A percentile compares a stretch with the other conserved stretches of the same genome.
These are phyloP conservation scores for Lactarius tabidus DNA, from an alignment of 768 basidiomycete genomes.

Conservation along the genomic window DNA sequence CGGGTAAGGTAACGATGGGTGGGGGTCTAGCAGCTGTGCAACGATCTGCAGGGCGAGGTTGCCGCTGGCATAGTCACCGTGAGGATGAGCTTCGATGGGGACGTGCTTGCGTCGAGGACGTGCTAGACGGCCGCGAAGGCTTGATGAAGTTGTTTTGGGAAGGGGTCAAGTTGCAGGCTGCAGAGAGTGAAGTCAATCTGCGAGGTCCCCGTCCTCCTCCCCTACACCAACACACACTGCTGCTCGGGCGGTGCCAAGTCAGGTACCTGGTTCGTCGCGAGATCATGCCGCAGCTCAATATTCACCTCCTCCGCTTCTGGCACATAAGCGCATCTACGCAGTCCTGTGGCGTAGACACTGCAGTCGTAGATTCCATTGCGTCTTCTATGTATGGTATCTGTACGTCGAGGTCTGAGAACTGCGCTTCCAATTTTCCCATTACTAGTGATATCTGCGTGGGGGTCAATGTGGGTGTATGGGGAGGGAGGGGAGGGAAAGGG, in stretches of 20 bases:
- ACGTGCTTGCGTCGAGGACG: slow-evolving; percentile 20
- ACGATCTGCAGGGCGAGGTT: slow-evolving; percentile 27
- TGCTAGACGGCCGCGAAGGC: slow-evolving; percentile 17
- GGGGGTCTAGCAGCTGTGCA: slow-evolving; percentile 23
- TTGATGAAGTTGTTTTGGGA: slow-evolving; percentile 25
- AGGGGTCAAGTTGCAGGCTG: slow-evolving; percentile 61
- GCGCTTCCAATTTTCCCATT: slow-evolving; percentile 98
- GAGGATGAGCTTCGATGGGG: slow-evolving; percentile 25
- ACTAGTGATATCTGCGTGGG: slow-evolving; percentile 86
- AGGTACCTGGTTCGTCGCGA: slow-evolving; percentile 66
- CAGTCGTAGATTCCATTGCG: slow-evolving; percentile 90
- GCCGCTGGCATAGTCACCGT: slow-evolving; percentile 26
- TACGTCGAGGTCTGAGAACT: slow-evolving; percentile 96
- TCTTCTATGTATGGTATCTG: slow-evolving; percentile 99
- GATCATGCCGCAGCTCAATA: slow-evolving; percentile 89
- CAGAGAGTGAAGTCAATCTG: slow-evolving; percentile 82
- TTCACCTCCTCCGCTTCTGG: slow-evolving; percentile 95
- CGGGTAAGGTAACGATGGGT: slow-evolving; percentile 5
- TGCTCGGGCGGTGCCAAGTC: slow-evolving; percentile 51
- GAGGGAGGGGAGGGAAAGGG: neutral
- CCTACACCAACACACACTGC: slow-evolving; percentile 38
- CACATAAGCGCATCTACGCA: slow-evolving; percentile 90
- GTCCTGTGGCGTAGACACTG: slow-evolving; percentile 92
- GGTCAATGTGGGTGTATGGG: neutral
- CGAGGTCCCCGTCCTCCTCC: slow-evolving; percentile 79